Evolutionary conservation across 2,329 filamentous ascomycete species (phyloP), one percentile per base, ranked within the genome.

Genomic region (Microsporum audouinii): DNA sequence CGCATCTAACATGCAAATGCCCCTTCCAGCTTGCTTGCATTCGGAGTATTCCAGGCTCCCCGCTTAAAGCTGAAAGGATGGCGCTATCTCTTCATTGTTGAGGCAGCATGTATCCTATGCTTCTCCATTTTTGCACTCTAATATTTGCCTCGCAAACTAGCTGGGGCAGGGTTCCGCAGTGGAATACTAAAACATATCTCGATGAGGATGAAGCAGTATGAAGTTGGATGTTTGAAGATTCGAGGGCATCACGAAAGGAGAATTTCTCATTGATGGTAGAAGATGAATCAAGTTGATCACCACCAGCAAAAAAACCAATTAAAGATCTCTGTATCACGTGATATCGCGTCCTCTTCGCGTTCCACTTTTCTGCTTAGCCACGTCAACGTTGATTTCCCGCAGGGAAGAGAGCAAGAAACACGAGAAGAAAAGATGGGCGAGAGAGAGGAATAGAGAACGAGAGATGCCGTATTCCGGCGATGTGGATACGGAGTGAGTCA

Each of bases 1-100:
- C 0, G 87, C 87, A 0, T 85, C 82, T 29, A 88, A 87, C 68
- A 87, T 91, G 88, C 88, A 27, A 84, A 83, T 61, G 85, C 84
- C 1, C 87, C 87, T 66, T 80, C 80, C 0, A 83, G 83, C 2
- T 72, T 86, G 0, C 75, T 85, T 12, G 77, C 83, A 0, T 85
- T 82, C 62, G 83, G 80, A 2, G 80, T 84, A 5, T 87, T 87
- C 70, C 82, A 83, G 31, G 82, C 84, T 66, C 65, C 79, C 41
- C 70, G 73, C 49, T 77, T 76, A 0, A 71, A 72, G 17, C 66
- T 84, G 8, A 76, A 79, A 0, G 73, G 73, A 38, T 81, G 83
- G 75, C 75, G 79, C 2, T 81, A 79, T 64, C 75, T 82, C 14
- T 81, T 81, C 67, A 69, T 84, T 57, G 79, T 85, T 43, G 84